phyloP scores from a whole-genome alignment of 2,329 filamentous ascomycete species.

The Fusarium ramigenum region DNA sequence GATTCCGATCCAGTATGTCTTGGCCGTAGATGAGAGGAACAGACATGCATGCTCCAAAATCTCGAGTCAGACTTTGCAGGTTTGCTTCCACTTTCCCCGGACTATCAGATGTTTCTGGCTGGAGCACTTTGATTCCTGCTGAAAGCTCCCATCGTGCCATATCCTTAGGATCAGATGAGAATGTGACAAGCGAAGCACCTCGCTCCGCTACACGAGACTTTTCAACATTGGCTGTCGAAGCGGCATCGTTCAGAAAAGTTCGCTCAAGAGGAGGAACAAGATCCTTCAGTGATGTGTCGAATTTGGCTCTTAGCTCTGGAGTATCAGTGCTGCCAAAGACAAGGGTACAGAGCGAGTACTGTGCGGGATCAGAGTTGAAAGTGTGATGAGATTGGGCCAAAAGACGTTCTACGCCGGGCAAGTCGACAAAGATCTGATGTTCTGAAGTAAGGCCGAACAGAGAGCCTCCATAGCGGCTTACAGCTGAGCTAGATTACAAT shows the following conservation, averaged over 20 bases:
- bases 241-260: constrained; percentile 32
- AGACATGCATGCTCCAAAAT: constrained; percentile 38
- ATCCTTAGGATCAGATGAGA: constrained; percentile 2
- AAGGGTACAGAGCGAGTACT: constrained; percentile 20
- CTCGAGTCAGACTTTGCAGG: constrained; percentile 21
- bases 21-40: constrained; percentile 37
- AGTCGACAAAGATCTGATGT: constrained; percentile 27
- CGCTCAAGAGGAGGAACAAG: constrained; percentile 24
- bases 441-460: constrained; percentile 32
- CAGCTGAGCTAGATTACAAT: not conserved
- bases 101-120: not conserved
- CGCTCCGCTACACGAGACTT: constrained; percentile 17
- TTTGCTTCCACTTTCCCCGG: constrained; percentile 7
- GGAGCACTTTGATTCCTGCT: constrained; percentile 4
- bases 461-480: constrained; percentile 26
- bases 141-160: constrained; percentile 35
- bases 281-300: constrained; percentile 8
- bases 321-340: constrained; percentile 26
- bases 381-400: constrained; percentile 23
- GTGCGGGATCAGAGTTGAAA: constrained; percentile 11
- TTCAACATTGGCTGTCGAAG: constrained; percentile 30
- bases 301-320: constrained; percentile 6
- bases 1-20: constrained; percentile 28
- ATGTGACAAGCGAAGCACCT: constrained; percentile 22
- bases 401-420: constrained; percentile 26